Evolutionary conservation across 2,329 filamentous ascomycete genomes (phyloP), one percentile per base, ranked within the genome.

Genomic region (Colletotrichum salicis): DNA sequence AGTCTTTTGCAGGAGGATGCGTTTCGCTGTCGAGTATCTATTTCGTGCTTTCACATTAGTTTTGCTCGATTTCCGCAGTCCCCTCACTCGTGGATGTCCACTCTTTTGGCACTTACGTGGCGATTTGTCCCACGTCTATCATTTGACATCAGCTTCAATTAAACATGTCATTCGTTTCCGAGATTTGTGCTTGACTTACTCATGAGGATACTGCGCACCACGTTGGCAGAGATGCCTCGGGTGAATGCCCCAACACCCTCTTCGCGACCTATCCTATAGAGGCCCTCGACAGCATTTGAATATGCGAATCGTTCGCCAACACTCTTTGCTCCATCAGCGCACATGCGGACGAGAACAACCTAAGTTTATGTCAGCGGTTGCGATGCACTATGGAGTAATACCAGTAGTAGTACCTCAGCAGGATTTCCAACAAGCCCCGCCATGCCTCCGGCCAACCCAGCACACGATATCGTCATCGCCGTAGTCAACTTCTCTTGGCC

Each of bases 361-460:
- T 79, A 7, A 48, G 35, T 4, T 5, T 5, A 29, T 4, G 45
- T 64, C 24, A 67, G 61, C 22, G 12, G 37, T 19, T 27, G 41
- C 19, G 31, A 10, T 67, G 31, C 6, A 33, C 5, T 19, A 22
- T 2, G 15, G 4, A 4, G 7, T 2, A 4, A 5, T 2, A 8
- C 27, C 27, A 58, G 19, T 10, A 31, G 6, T 52, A 31, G 6
- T 52, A 80, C 79, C 72, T 85, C 84, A 12, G 84, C 82, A 4
- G 84, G 84, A 29, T 85, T 85, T n/a, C 84, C 84, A 3, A 85
- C 76, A n/a, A 85, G 51, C 19, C 84, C 84, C 1, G 84, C 84
- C 22, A 84, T 76, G 8, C 83, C 82, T 13, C 83, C 84, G 0
- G 83, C 81, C 1, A 82, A 48, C 5, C 81, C 82, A 2, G 84